These are phyloP conservation scores for Suillus hirtellus DNA, from an alignment of 768 basidiomycete genomes.

Conservation along the genomic window DNA sequence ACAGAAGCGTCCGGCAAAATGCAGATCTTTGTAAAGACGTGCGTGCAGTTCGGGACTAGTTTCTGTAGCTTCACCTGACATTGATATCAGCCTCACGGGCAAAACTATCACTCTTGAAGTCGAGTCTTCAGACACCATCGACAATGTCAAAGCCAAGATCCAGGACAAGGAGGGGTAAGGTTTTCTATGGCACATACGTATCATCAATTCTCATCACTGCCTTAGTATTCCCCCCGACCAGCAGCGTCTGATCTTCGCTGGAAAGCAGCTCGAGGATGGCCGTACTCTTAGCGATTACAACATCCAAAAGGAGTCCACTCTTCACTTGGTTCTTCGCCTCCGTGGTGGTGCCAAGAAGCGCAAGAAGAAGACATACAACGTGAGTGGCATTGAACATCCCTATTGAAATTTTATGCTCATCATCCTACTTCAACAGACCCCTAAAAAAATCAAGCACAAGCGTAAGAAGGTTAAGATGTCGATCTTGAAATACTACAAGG, in stretches of 20 bases:
- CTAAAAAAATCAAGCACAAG: conserved; percentile 99
- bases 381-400: conserved; percentile 37
- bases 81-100: conserved; percentile 79
- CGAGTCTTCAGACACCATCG: conserved; percentile 95
- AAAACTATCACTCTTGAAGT: conserved; percentile 99
- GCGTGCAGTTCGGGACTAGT: conserved; percentile 30
- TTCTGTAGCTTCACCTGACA: conserved; percentile 6
- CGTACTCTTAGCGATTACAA: conserved; percentile 94
- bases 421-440: conserved; percentile 56
- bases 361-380: conserved; percentile 99
- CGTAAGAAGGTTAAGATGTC: conserved; percentile 99
- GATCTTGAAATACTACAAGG: conserved; percentile 99
- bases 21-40: conserved; percentile 99
- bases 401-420: conserved; percentile 13
- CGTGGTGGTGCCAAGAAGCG: conserved; percentile 99
- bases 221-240: conserved; percentile 87
- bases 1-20: conserved; percentile 76
- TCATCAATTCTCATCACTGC: conserved; percentile 10
- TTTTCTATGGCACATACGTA: neutral
- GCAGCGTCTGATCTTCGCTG: conserved; percentile 98
- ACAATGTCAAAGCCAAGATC: conserved; percentile 97
- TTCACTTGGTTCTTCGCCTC: conserved; percentile 95
- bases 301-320: conserved; percentile 99
- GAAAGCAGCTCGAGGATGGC: conserved; percentile 99
- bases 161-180: conserved; percentile 94